Base-by-base conservation (phyloP, 306 rosid genomes). In the Ochetophila trinervis region DNA sequence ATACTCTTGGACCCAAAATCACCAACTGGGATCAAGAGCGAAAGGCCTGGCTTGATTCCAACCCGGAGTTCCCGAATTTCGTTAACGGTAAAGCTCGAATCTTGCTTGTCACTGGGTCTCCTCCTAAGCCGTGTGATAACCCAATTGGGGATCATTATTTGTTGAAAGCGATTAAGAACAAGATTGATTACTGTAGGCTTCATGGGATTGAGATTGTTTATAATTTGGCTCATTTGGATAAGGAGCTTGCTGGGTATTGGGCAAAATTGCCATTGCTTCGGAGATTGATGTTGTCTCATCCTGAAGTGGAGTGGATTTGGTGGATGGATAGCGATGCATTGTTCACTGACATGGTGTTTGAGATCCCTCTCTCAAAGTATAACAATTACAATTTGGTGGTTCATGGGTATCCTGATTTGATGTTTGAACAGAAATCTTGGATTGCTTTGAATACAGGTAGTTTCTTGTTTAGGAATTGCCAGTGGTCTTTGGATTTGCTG, bases 291-390 rank as follows among this genome's bases (percentile, higher is more conserved):
- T 49, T 93, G 73, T 90, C 99, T 1, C 99, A 93, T 44, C 97
- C 97, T 0, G 98, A 93, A 66, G 98, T 93, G 3, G 97, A 93
- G 74, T 93, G 98, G 98, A 93, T 93, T 80, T 93, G 99, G 99
- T 93, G 99, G 99, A 87, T 93, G 99, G 99, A 94, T 27, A 94
- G 99, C 72, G 99, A 93, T 84, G 99, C 99, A 0, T 75, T 93
- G 56, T 93, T 93, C 50, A 93, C 99, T 3, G 99, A 93, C 27
- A 87, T 93, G 94, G 87, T 90, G 20, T 93, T 90, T 52, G 84
- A 93, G 73, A 80, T 93, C 63, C 99, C 99, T 0, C 54, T 86
- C 40, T 49, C 68, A 0, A 93, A 87, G 87, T 93, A 93, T 69
- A 71, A 75, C 37, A 65, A 72, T 0, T 86, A 86, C 27, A 94